Percentiles rank a stretch among this genome's conserved stretches.
phyloP scores from a whole-genome alignment of 2,329 filamentous ascomycete species.

The Pseudogymnoascus pannorum region DNA sequence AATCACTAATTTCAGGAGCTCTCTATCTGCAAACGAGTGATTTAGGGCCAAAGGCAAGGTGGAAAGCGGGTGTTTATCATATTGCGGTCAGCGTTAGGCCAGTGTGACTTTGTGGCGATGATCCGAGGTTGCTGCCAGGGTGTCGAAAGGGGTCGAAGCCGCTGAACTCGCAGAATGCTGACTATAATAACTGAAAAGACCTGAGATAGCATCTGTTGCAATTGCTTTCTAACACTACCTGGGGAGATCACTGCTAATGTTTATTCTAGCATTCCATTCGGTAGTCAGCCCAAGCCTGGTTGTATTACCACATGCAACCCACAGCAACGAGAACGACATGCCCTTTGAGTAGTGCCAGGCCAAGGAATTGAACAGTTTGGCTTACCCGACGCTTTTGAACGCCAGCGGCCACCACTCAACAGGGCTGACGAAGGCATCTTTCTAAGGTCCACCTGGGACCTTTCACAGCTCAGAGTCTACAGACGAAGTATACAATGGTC shows the following conservation, averaged over 20 bases:
- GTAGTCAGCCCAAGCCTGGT: neutral
- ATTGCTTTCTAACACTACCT: neutral
- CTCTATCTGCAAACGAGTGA: slow-evolving; percentile 38
- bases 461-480: neutral
- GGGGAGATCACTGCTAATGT: neutral
- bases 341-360: neutral
- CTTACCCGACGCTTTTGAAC: neutral
- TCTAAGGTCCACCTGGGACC: neutral
- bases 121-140: neutral
- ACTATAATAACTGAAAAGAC: slow-evolving; percentile 64
- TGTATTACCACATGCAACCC: neutral
- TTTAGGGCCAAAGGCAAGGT: slow-evolving; percentile 54
- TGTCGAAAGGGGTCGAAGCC: slow-evolving; percentile 23
- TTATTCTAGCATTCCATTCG: neutral
- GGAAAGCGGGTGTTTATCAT: slow-evolving; percentile 32
- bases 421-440: neutral
- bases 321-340: neutral
- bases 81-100: slow-evolving; percentile 8
- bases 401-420: neutral
- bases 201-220: slow-evolving; percentile 45
- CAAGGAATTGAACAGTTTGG: neutral
- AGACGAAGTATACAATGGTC: neutral
- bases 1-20: slow-evolving; percentile 47
- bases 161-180: slow-evolving; percentile 33
- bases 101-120: slow-evolving; percentile 17